phyloP scores from a whole-genome alignment of 2,329 filamentous ascomycete species.

The Pseudopyrenochaeta lycopersici region DNA sequence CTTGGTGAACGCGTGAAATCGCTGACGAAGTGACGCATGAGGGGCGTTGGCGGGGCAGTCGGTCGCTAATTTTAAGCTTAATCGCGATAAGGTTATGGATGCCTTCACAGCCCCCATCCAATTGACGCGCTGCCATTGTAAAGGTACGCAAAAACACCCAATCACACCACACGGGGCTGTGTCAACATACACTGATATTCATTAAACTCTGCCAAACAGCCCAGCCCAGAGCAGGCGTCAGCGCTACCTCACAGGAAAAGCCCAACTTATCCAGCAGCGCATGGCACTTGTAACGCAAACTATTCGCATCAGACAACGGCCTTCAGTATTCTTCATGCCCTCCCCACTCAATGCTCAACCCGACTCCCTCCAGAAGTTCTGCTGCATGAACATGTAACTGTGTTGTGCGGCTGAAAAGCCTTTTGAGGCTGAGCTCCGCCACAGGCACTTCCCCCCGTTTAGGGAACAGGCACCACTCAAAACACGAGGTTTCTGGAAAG shows the following conservation, averaged over 20 bases:
- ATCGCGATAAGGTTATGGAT: constrained; percentile 6
- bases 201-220: too few relatives aligned
- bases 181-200: too few relatives aligned
- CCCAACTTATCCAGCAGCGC: too few relatives aligned
- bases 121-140: neutral
- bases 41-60: constrained; percentile 7
- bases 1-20: neutral
- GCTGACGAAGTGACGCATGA: constrained; percentile 22
- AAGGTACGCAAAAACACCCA: neutral
- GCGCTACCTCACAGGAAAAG: too few relatives aligned
- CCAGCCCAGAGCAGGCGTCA: too few relatives aligned
- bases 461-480: neutral
- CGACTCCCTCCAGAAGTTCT: too few relatives aligned
- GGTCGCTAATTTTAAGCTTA: constrained; percentile 6
- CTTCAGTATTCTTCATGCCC: too few relatives aligned
- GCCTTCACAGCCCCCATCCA: neutral
- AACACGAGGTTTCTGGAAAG: neutral
- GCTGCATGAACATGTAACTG: too few relatives aligned
- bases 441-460: neutral
- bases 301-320: too few relatives aligned
- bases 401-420: too few relatives aligned
- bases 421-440: neutral
- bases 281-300: too few relatives aligned
- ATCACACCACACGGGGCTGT: neutral
- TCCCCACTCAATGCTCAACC: too few relatives aligned